Base-by-base conservation (phyloP, 2,329 filamentous ascomycete genomes). In the Penicillium olsonii region DNA sequence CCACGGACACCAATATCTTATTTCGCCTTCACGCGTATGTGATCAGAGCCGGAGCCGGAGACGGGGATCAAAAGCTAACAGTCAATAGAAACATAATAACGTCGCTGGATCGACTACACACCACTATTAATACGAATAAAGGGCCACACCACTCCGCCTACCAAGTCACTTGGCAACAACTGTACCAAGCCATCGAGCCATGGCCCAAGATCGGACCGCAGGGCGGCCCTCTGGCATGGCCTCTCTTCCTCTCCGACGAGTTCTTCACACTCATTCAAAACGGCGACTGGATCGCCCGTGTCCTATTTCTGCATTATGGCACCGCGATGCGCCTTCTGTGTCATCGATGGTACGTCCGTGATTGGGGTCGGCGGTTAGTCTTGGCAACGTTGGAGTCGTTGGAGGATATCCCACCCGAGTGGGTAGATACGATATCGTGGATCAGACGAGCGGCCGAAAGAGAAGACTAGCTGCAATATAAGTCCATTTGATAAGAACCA, bases 261-360 rank as follows among this genome's bases (percentile, higher is more conserved):
- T 67, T 60, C 24, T 56, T 66, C 12, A 37, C 50, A 7, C 39
- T 65, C 1, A 43, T 68, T 2, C 56, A 66, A 42, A 46, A 58
- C 9, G 66, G 63, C 2, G 63, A 69, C 43, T 68, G 66, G 66
- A 38, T 61, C 31, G 64, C 64, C 10, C 61, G 63, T 1, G 56
- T 68, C 15, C 5, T 69, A 12, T 68, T 67, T 26, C 42, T 69
- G 18, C 60, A 68, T 46, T 66, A 65, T 45, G 61, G 63, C 2
- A 57, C 66, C 4, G 59, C 57, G 1, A 63, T 69, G 61, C 63
- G 65, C 39, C 58, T 69, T n/a, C 38, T 67, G 26, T 65, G 60
- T 1, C 56, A 67, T 48, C 61, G 63, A 24, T 69, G 66, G 66
- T 69, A 65, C 45, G 65, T 68, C 10, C 57, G 58, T n/a, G 63